Evolutionary conservation across 257 asterid species (phyloP), one percentile per base, ranked within the genome.

Genomic region (Catharanthus roseus): DNA sequence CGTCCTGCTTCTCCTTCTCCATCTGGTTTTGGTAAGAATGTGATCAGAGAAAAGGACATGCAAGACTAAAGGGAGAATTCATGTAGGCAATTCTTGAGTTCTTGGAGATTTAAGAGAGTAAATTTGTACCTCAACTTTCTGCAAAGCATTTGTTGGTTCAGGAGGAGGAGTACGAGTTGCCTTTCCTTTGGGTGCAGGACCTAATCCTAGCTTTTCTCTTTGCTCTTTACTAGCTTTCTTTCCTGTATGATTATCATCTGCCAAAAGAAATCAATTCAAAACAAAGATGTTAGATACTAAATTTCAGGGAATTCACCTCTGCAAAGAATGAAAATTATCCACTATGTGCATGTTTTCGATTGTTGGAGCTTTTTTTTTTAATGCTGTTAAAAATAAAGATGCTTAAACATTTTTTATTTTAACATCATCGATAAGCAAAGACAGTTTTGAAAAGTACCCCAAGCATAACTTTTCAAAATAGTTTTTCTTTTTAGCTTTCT

Each of bases 1-100:
- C 98, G 57, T 92, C 97, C 82, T 95, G 99, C 78, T 90, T 91
- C 26, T 75, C 72, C 89, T 91, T 91, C 90, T 95, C 99, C 69
- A 39, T 1, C 99, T 93, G 69, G 55, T 56, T 62, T 42, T 19
- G 60, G 10, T 21, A 45, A 12, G 65, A 36, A 38, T 16, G 28
- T 13, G 47, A 57, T 3, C 42, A n/a, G n/a, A n/a, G n/a, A n/a
- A 13, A 56, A 60, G 16, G 4, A 23, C 24, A 51, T 23, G 24
- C 7, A 34, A 68, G 16, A 3, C 3, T 41, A 57, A 51, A 24
- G 7, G 18, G 55, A 53, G 56, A 15, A 60, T 23, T 13, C 11
- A 38, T 9, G 67, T 19, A 53, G 23, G 13, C 36, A 2, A 10
- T 23, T 18, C 18, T 65, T 5, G 53, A 10, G 16, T 33, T 61